Conservation (phyloP, 73 alveolate species). For the Paramecium primaurelia region DNA sequence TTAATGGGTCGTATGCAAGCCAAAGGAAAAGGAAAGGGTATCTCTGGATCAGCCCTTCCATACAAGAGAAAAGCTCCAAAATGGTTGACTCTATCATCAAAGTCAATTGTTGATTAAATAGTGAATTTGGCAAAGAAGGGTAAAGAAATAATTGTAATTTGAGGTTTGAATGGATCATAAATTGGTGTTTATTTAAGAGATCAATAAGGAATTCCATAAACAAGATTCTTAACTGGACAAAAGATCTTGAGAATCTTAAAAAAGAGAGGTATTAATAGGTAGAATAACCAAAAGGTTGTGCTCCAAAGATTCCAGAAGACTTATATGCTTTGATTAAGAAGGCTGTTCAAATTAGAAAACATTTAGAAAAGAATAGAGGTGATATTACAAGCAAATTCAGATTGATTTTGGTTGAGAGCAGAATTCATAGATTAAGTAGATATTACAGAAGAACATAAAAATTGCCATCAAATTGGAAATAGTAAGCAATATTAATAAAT, state of each 20-base stretch:
- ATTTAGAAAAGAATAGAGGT: slow-evolving; percentile 94
- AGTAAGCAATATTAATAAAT: slow-evolving; percentile 23
- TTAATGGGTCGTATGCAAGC: slow-evolving; percentile 64
- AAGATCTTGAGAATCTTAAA: slow-evolving; percentile 60
- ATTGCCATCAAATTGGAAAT: slow-evolving; percentile 97
- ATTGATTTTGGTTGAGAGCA: slow-evolving; percentile 94
- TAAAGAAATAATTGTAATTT: not conserved
- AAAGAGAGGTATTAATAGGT: slow-evolving; percentile 47
- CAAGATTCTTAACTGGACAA: slow-evolving; percentile 58
- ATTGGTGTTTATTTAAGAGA: slow-evolving; percentile 64
- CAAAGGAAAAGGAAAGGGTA: slow-evolving; percentile 65
- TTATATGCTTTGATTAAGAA: slow-evolving; percentile 96
- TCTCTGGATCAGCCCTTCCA: slow-evolving; percentile 65
- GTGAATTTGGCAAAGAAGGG: slow-evolving; percentile 64
- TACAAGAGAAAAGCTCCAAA: slow-evolving; percentile 64
- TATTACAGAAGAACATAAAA: slow-evolving; percentile 93
- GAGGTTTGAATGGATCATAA: slow-evolving; percentile 57
- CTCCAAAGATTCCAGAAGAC: slow-evolving; percentile 98
- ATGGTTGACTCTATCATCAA: slow-evolving; percentile 60
- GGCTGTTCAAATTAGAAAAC: slow-evolving; percentile 98
- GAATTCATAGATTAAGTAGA: slow-evolving; percentile 98
- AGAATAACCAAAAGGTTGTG: slow-evolving; percentile 70
- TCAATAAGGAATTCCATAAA: slow-evolving; percentile 57
- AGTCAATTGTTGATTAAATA: slow-evolving; percentile 52
- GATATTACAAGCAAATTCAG: slow-evolving; percentile 96